These are phyloP conservation scores for Starmerella cellae DNA, from an alignment of 805 yeast genomes.

Conservation along the genomic window DNA sequence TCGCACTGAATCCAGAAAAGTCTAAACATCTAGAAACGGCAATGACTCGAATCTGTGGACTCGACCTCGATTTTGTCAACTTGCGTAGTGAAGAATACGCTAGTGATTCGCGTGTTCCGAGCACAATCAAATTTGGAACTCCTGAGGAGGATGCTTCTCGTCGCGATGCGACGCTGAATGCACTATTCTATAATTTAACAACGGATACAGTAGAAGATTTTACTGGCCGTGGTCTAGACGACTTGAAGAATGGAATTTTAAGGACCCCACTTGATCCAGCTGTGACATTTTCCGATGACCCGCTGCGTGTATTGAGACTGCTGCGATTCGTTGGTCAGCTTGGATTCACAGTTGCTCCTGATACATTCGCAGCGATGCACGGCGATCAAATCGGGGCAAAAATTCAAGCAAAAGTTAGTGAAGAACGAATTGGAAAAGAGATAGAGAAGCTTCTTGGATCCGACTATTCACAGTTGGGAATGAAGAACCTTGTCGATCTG, in stretches of 20 bases:
- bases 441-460: constrained; percentile 63
- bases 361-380: constrained; percentile 50
- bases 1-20: constrained; percentile 86
- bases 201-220: constrained; percentile 66
- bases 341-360: constrained; percentile 48
- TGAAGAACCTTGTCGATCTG: constrained; percentile 43
- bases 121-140: constrained; percentile 62
- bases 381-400: constrained; percentile 43
- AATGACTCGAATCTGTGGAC: constrained; percentile 68
- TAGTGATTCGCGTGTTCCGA: constrained; percentile 68
- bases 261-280: constrained; percentile 80
- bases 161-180: constrained; percentile 91
- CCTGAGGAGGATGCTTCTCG: constrained; percentile 83
- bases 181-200: constrained; percentile 73
- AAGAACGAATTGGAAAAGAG: constrained; percentile 84
- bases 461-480: constrained; percentile 47
- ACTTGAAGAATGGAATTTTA: constrained; percentile 53
- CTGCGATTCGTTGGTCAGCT: constrained; percentile 77
- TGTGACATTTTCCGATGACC: constrained; percentile 86
- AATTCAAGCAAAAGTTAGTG: constrained; percentile 59
- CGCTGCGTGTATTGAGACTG: constrained; percentile 73
- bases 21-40: constrained; percentile 95
- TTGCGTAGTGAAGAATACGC: constrained; percentile 78
- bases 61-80: constrained; percentile 91
- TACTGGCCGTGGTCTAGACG: constrained; percentile 63